A percentile compares a stretch with the other conserved stretches of the same genome.
These are phyloP conservation scores for Nigrospora sphaerica DNA, from an alignment of 2,329 filamentous ascomycete genomes.

Conservation along the genomic window DNA sequence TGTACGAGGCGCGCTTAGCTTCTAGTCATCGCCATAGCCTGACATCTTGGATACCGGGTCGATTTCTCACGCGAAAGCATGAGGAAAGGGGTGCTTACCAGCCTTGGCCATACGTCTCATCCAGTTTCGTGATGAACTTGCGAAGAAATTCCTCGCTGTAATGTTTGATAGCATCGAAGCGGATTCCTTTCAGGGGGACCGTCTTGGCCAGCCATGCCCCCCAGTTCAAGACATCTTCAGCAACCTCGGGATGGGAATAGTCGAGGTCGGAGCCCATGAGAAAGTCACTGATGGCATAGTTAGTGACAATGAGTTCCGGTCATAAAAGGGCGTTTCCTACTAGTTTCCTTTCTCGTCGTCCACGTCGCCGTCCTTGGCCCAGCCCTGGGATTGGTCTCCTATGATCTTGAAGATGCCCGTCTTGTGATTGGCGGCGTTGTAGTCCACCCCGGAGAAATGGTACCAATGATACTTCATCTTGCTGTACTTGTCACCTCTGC, in stretches of 20 bases:
- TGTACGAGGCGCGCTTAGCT: conserved; percentile 25
- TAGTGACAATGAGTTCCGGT: too few species aligned
- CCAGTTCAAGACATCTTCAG: conserved; percentile 20
- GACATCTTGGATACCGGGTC: conserved; percentile 8
- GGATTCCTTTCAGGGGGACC: conserved; percentile 22
- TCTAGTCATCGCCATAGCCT: conserved; percentile 41
- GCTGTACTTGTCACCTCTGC: conserved; percentile 52
- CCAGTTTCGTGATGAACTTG: conserved; percentile 18
- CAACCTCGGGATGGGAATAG: conserved; percentile 20
- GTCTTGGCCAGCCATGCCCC: conserved; percentile 18
- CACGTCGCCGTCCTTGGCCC: conserved; percentile 40
- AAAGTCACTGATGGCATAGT: conserved; percentile 4
- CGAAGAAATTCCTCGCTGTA: conserved; percentile 23
- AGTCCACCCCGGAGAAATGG: conserved; percentile 64
- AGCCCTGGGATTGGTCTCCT: conserved; percentile 64
- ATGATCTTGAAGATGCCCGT: conserved; percentile 58
- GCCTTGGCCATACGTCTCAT: conserved; percentile 29
- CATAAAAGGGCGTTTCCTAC: conserved; percentile 5
- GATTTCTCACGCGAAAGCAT: too few species aligned
- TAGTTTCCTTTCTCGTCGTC: conserved; percentile 53
- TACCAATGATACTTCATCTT: conserved; percentile 56
- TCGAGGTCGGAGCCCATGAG: conserved; percentile 28
- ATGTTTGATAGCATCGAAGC: conserved; percentile 26
- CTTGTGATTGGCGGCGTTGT: conserved; percentile 44
- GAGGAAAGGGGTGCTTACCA: conserved; percentile 22